These are phyloP conservation scores for Arthroderma sp. DNA, from an alignment of 2,329 filamentous ascomycete species.

Conservation along the genomic window DNA sequence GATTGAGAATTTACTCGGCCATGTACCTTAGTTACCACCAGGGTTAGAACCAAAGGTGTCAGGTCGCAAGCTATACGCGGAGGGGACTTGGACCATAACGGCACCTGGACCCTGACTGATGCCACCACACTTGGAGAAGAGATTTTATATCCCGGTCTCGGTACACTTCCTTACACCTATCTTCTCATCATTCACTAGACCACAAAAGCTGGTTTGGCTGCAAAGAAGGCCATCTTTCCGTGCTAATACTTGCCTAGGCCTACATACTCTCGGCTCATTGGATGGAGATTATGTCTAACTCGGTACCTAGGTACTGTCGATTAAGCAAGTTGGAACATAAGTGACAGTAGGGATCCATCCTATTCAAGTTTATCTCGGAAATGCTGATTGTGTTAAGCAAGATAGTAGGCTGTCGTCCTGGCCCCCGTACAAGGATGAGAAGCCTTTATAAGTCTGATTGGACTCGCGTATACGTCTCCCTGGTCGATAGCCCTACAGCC, in stretches of 20 bases:
- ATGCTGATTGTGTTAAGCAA: constrained; percentile 6
- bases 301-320: constrained; percentile 3
- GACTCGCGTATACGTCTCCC: constrained; percentile 6
- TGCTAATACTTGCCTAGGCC: constrained; percentile 12
- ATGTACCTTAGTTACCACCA: not conserved
- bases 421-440: constrained; percentile 13
- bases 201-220: constrained; percentile 10
- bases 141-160: constrained; percentile 7
- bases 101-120: not conserved
- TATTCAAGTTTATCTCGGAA: constrained; percentile 8
- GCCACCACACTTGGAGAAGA: constrained; percentile 2
- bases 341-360: not conserved
- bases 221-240: constrained; percentile 10
- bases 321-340: not conserved
- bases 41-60: not conserved
- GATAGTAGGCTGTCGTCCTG: constrained; percentile 16
- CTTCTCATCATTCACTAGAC: not conserved
- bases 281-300: constrained; percentile 9
- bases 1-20: not conserved
- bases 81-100: constrained; percentile 6
- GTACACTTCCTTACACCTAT: not conserved
- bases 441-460: constrained; percentile 5
- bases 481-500: constrained; percentile 7
- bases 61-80: constrained; percentile 2
- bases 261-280: constrained; percentile 12